These are phyloP conservation scores for Salix dunnii DNA, from an alignment of 345 rosid genomes.

Conservation along the genomic window DNA sequence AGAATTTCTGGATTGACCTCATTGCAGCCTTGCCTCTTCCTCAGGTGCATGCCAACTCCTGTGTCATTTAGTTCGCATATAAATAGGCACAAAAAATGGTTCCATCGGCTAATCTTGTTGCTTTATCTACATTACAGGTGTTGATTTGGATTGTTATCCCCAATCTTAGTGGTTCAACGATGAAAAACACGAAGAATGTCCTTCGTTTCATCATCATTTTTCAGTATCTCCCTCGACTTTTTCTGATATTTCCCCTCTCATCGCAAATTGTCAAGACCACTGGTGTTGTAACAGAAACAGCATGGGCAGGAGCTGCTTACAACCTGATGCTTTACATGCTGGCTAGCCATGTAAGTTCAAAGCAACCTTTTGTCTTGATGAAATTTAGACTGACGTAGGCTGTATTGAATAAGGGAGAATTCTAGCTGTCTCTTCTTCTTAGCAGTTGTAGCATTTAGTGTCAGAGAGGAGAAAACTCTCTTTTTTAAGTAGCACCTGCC, in stretches of 20 bases:
- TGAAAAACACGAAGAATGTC: slow-evolving; percentile 75
- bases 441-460: too few species aligned
- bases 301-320: slow-evolving; percentile 96
- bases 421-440: too few species aligned
- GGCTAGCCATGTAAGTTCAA: slow-evolving; percentile 87
- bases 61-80: neutral
- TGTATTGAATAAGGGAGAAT: too few species aligned
- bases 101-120: neutral
- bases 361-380: neutral
- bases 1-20: slow-evolving; percentile 65
- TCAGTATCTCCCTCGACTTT: slow-evolving; percentile 74
- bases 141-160: slow-evolving; percentile 81
- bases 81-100: neutral
- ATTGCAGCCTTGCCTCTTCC: slow-evolving; percentile 87
- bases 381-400: neutral
- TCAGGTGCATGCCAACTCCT: slow-evolving; percentile 43
- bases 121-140: slow-evolving; percentile 41
- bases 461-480: too few species aligned
- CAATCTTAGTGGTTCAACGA: slow-evolving; percentile 61
- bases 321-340: slow-evolving; percentile 88
- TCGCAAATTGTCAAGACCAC: slow-evolving; percentile 76
- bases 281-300: slow-evolving; percentile 84
- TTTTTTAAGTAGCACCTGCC: too few species aligned
- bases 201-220: slow-evolving; percentile 79
- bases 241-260: slow-evolving; percentile 71